phyloP scores from a whole-genome alignment of 1,284 basidiomycete genomes.

The Sanguinoderma infundibulare region DNA sequence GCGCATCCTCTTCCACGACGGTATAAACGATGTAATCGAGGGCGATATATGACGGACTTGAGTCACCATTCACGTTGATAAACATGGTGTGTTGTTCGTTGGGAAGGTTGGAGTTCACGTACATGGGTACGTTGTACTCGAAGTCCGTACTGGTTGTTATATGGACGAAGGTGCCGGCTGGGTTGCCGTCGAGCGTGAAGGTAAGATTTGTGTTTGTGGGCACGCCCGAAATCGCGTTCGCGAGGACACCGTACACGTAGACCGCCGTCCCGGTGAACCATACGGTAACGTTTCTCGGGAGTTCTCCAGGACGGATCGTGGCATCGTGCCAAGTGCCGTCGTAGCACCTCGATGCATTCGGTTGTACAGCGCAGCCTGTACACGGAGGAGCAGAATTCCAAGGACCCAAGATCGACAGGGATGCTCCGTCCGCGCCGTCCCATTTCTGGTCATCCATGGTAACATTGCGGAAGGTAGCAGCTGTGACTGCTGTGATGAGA shows the following conservation, averaged over 20 bases:
- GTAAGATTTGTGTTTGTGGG: not conserved
- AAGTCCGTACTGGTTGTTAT: slow-evolving; percentile 25
- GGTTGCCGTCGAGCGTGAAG: not conserved
- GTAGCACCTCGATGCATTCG: not conserved
- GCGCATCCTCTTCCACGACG: not conserved
- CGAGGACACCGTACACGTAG: slow-evolving; percentile 12
- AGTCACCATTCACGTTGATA: not conserved
- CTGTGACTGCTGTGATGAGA: not conserved
- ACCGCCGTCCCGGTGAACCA: slow-evolving; percentile 13
- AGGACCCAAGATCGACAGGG: slow-evolving; percentile 28
- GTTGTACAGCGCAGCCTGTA: slow-evolving; percentile 16
- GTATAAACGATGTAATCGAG: not conserved
- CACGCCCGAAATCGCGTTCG: too few species aligned
- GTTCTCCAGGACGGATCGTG: not conserved
- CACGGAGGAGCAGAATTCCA: slow-evolving; percentile 36
- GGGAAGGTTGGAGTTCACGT: not conserved
- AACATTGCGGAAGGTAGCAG: slow-evolving; percentile 34
- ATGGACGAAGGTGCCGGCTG: slow-evolving; percentile 21
- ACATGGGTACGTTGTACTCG: slow-evolving; percentile 11
- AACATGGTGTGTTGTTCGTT: not conserved
- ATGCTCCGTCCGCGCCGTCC: slow-evolving; percentile 37
- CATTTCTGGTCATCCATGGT: slow-evolving; percentile 48
- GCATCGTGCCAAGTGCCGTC: not conserved
- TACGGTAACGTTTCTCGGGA: not conserved
- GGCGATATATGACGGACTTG: not conserved